A percentile compares a stretch with the other conserved stretches of the same genome.
Evolutionary conservation across 768 basidiomycete genomes (phyloP).

Genomic region (Xerocomus spinulosus): DNA sequence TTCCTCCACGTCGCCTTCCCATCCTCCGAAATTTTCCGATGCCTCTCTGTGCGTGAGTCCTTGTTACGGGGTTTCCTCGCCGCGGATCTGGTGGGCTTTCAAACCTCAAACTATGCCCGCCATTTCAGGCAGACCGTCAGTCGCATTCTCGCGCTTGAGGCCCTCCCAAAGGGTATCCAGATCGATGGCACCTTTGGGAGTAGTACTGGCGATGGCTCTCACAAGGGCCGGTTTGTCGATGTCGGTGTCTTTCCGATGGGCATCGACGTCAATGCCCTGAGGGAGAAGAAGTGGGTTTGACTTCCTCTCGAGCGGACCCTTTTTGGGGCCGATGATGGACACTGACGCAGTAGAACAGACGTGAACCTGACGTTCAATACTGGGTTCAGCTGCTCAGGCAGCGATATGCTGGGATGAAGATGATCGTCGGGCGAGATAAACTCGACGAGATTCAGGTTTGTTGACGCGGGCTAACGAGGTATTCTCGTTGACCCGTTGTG

Average conservation of each 20-base stretch:
- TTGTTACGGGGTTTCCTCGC: constrained; percentile 87
- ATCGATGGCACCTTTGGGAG: constrained; percentile 33
- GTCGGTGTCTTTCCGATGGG: constrained; percentile 90
- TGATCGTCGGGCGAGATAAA: constrained; percentile 86
- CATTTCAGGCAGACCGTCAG: constrained; percentile 84
- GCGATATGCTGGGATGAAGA: constrained; percentile 80
- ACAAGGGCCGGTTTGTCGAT: constrained; percentile 63
- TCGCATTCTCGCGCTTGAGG: constrained; percentile 75
- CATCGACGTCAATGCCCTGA: constrained; percentile 69
- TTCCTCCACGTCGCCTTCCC: constrained; percentile 98
- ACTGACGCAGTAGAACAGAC: constrained; percentile 35
- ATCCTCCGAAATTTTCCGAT: constrained; percentile 92
- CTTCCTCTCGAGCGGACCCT: constrained; percentile 4
- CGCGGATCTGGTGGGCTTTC: constrained; percentile 91
- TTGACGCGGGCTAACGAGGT: neutral
- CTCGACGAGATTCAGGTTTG: constrained; percentile 69
- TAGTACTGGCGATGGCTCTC: neutral
- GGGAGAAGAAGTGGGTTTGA: constrained; percentile 54
- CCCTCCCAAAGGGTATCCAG: constrained; percentile 79
- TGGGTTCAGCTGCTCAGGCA: constrained; percentile 79
- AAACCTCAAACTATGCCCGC: constrained; percentile 76
- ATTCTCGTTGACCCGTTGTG: too few relatives aligned
- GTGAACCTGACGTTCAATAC: constrained; percentile 72
- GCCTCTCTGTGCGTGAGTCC: constrained; percentile 71
- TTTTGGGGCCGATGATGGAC: neutral